phyloP scores from a whole-genome alignment of 305 asterid species.

The Coffea humblotiana region DNA sequence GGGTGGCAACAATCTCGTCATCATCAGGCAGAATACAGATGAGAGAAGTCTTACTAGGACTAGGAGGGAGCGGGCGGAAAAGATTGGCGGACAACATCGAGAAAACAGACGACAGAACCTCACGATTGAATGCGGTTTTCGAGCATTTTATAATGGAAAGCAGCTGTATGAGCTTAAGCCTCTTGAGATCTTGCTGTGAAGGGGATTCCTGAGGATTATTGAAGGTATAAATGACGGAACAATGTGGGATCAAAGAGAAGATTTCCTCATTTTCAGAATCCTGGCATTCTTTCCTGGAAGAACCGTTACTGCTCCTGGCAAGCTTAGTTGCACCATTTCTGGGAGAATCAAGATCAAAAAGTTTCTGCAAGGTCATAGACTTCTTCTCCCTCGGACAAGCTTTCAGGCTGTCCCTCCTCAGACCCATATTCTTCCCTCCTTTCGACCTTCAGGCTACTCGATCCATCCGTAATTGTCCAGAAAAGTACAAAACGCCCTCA shows the following conservation, averaged over 20 bases:
- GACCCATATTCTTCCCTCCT: slow-evolving; percentile 16
- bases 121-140: slow-evolving; percentile 30
- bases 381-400: slow-evolving; percentile 34
- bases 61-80: slow-evolving; percentile 59
- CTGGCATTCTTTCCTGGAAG: slow-evolving; percentile 26
- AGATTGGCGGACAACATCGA: slow-evolving; percentile 58
- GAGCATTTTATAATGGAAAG: slow-evolving; percentile 40
- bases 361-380: slow-evolving; percentile 41
- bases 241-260: slow-evolving; percentile 45
- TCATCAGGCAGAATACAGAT: slow-evolving; percentile 52
- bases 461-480: slow-evolving; percentile 5
- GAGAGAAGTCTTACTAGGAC: slow-evolving; percentile 37
- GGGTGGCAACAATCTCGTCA: slow-evolving; percentile 48
- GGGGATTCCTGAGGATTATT: slow-evolving; percentile 61
- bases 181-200: slow-evolving; percentile 54
- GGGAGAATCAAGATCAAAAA: slow-evolving; percentile 58
- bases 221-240: slow-evolving; percentile 51
- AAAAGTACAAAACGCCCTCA: neutral
- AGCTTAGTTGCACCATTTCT: slow-evolving; percentile 19
- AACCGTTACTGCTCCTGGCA: too few relatives aligned
- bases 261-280: slow-evolving; percentile 43
- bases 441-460: neutral
- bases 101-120: slow-evolving; percentile 49
- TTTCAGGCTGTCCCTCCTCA: slow-evolving; percentile 17
- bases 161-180: slow-evolving; percentile 55